phyloP scores from a whole-genome alignment of 371 early-diverging fungal genomes.

The Polyrhizophydium stewartii region DNA sequence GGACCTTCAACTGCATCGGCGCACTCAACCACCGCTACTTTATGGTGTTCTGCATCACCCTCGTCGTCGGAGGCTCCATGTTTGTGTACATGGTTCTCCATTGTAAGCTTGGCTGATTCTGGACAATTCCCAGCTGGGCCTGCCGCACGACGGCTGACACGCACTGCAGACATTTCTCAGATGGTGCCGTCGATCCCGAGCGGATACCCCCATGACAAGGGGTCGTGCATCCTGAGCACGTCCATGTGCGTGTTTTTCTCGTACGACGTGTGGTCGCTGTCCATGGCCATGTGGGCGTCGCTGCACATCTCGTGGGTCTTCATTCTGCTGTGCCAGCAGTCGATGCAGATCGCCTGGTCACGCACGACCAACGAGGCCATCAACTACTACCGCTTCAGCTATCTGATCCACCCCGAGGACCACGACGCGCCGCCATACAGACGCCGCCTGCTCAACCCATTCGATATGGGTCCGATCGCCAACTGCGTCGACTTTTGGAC shows the following conservation, averaged over 20 bases:
- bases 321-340: conserved; percentile 69
- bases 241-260: conserved; percentile 67
- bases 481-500: conserved; percentile 85
- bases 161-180: neutral
- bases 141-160: too few species aligned
- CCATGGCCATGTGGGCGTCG: conserved; percentile 63
- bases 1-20: conserved; percentile 84
- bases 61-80: conserved; percentile 32
- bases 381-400: conserved; percentile 51
- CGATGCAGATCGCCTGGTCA: conserved; percentile 70
- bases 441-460: conserved; percentile 39
- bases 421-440: conserved; percentile 26
- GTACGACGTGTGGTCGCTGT: conserved; percentile 67
- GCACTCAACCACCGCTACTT: conserved; percentile 81
- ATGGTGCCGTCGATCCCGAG: neutral
- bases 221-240: conserved; percentile 24
- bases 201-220: neutral
- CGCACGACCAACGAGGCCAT: conserved; percentile 89
- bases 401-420: conserved; percentile 39
- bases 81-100: conserved; percentile 53
- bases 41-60: conserved; percentile 65
- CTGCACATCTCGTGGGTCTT: conserved; percentile 79
- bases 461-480: conserved; percentile 61
- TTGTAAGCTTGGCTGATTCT: conserved; percentile 51
- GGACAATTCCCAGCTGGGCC: conserved; percentile 13